Conservation (phyloP, 2,329 filamentous ascomycete genomes). For the Botrytis hyacinthi region DNA sequence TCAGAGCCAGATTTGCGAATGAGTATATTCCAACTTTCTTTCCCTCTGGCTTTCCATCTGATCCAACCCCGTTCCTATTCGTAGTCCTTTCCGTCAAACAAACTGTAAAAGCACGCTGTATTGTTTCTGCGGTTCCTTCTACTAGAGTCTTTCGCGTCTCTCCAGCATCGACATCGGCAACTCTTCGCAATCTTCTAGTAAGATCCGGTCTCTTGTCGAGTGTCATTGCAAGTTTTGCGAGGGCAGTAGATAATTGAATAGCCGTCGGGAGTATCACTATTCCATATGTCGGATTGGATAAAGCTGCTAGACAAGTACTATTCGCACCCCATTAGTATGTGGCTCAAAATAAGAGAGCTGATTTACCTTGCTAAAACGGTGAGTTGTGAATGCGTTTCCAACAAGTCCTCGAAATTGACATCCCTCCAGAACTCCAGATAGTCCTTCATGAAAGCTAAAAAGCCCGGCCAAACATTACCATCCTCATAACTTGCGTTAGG, state of each 20-base stretch:
- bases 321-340: constrained; percentile 18
- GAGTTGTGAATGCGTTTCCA: constrained; percentile 72
- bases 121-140: constrained; percentile 82
- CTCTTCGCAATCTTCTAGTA: constrained; percentile 58
- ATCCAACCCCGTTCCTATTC: constrained; percentile 50
- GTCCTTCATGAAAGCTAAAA: constrained; percentile 75
- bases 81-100: constrained; percentile 79
- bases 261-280: constrained; percentile 80
- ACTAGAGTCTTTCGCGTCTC: constrained; percentile 75
- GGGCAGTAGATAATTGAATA: constrained; percentile 74
- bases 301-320: constrained; percentile 78
- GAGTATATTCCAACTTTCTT: constrained; percentile 87
- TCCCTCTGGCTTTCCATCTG: constrained; percentile 68
- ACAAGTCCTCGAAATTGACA: constrained; percentile 70
- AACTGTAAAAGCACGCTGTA: constrained; percentile 87
- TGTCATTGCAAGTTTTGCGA: constrained; percentile 80
- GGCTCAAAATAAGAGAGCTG: background rate
- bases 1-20: constrained; percentile 86
- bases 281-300: constrained; percentile 76
- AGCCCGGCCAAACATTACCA: constrained; percentile 70
- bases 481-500: constrained; percentile 62
- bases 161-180: constrained; percentile 54
- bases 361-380: constrained; percentile 72
- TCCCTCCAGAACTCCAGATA: constrained; percentile 82
- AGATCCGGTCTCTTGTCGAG: constrained; percentile 79